phyloP scores from a whole-genome alignment of 805 yeast species.

The Metschnikowia vanudenii region DNA sequence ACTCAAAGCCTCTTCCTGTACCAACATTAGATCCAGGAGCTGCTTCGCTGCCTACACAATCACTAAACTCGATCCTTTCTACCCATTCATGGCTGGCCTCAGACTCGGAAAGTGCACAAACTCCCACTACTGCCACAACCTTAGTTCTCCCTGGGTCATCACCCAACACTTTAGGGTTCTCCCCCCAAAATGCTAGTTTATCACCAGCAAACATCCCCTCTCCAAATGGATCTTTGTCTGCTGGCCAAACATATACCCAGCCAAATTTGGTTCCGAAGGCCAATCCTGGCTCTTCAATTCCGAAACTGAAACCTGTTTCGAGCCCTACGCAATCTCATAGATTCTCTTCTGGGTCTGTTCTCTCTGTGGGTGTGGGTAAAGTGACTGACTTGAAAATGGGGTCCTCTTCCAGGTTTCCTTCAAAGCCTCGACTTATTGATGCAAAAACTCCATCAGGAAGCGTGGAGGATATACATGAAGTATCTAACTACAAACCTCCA shows the following conservation, averaged over 20 bases:
- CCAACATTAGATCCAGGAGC: constrained; percentile 50
- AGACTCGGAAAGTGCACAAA: constrained; percentile 11
- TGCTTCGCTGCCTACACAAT: constrained; percentile 30
- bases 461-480: constrained; percentile 9
- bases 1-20: constrained; percentile 65
- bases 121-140: constrained; percentile 10
- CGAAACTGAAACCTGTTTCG: constrained; percentile 7
- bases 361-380: constrained; percentile 45
- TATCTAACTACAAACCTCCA: background rate
- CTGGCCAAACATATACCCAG: background rate
- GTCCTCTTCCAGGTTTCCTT: constrained; percentile 9
- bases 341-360: constrained; percentile 36
- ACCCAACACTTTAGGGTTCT: background rate
- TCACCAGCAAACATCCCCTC: constrained; percentile 1
- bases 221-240: constrained; percentile 1
- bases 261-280: constrained; percentile 2
- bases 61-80: constrained; percentile 15
- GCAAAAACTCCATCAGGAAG: constrained; percentile 10
- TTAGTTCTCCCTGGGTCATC: constrained; percentile 7
- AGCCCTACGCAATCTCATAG: constrained; percentile 30
- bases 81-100: constrained; percentile 17
- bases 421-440: constrained; percentile 19
- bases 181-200: constrained; percentile 1
- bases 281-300: constrained; percentile 3
- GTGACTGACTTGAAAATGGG: constrained; percentile 22